A percentile compares a stretch with the other conserved stretches of the same genome.
These are phyloP conservation scores for Carex parvula DNA, from an alignment of 176 grass and related monocot species.

Conservation along the genomic window DNA sequence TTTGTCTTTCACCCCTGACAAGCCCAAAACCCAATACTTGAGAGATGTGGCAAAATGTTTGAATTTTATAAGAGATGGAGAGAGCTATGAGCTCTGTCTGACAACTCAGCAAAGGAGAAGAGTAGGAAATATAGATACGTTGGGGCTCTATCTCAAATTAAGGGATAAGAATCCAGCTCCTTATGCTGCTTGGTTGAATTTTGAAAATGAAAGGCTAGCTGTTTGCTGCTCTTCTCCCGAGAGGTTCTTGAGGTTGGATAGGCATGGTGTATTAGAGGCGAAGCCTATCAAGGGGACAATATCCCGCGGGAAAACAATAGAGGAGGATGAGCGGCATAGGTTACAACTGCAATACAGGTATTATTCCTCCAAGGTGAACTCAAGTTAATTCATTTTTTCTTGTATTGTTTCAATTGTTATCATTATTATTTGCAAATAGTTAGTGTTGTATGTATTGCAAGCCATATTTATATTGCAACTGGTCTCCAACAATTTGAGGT, in stretches of 20 bases:
- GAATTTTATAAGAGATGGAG: conserved; percentile 71
- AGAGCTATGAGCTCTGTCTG: conserved; percentile 92
- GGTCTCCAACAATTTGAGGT: background rate
- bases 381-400: background rate
- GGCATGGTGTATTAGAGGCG: conserved; percentile 60
- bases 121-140: conserved; percentile 46
- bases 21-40: conserved; percentile 78
- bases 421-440: background rate
- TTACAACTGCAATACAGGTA: conserved; percentile 94
- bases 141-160: conserved; percentile 68
- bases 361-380: background rate
- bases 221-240: conserved; percentile 96
- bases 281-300: conserved; percentile 99
- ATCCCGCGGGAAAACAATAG: conserved; percentile 71
- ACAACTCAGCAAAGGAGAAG: conserved; percentile 84
- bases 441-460: background rate
- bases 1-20: conserved; percentile 57
- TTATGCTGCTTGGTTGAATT: conserved; percentile 96
- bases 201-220: conserved; percentile 62
- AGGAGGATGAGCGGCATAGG: conserved; percentile 73
- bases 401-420: conserved; percentile 23
- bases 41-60: conserved; percentile 68
- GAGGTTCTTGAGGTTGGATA: conserved; percentile 75
- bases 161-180: conserved; percentile 87
- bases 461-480: background rate